These are phyloP conservation scores for Rhizophlyctis rosea DNA, from an alignment of 192 early-diverging fungal species.

Conservation along the genomic window DNA sequence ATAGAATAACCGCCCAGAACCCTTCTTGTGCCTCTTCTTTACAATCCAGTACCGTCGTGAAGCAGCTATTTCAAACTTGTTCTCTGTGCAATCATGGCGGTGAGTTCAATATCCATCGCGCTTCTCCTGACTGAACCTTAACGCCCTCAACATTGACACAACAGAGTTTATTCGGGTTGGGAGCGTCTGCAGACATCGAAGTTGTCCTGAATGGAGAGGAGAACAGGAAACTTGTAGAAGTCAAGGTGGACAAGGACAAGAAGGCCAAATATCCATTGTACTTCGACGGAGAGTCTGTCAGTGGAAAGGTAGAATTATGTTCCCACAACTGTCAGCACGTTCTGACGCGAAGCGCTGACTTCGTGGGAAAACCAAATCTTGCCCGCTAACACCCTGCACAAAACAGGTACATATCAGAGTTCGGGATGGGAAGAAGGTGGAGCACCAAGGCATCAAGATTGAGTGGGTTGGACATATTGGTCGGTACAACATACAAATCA, in stretches of 20 bases:
- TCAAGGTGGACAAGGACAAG: constrained; percentile 88
- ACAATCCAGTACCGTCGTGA: no score
- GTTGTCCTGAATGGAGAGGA: constrained; percentile 82
- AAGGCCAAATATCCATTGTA: constrained; percentile 91
- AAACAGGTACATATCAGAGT: constrained; percentile 71
- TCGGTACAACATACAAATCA: constrained; percentile 41
- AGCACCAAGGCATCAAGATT: constrained; percentile 98
- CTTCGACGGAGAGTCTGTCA: constrained; percentile 92
- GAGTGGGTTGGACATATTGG: constrained; percentile 98
- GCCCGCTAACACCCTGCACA: not conserved
- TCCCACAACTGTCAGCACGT: no score
- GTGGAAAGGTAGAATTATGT: constrained; percentile 90
- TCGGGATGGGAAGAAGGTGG: constrained; percentile 87
- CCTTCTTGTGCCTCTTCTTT: no score
- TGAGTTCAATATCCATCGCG: no score
- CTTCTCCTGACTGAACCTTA: no score
- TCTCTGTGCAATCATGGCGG: no score
- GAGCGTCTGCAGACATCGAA: constrained; percentile 76
- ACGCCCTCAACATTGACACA: no score
- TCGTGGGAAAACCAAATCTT: not conserved
- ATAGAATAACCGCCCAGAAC: no score
- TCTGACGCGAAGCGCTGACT: not conserved
- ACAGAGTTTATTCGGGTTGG: constrained; percentile 55
- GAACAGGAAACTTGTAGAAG: constrained; percentile 87
- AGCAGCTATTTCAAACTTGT: no score